Evolutionary conservation across 495 filamentous ascomycete species (phyloP).

Genomic region (Neurospora discreta): DNA sequence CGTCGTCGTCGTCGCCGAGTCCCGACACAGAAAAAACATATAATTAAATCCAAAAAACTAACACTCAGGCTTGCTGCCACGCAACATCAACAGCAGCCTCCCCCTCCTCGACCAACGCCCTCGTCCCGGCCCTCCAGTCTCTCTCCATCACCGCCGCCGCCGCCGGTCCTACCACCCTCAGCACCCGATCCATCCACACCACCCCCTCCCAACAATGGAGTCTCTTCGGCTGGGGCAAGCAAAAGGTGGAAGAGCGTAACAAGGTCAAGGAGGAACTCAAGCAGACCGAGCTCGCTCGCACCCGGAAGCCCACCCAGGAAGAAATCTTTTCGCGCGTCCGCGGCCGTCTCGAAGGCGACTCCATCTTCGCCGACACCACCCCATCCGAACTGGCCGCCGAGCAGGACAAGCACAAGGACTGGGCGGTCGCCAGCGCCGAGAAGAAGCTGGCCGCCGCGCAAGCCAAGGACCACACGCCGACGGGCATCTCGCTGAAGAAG

Average conservation of each 20-base stretch:
- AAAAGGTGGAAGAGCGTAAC: background rate
- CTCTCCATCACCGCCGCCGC: too few species aligned
- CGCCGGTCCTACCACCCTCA: too few species aligned
- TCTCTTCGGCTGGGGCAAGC: background rate
- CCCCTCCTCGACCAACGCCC: constrained; percentile 5
- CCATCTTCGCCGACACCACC: constrained; percentile 41
- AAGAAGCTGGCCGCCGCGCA: background rate
- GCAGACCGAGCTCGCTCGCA: constrained; percentile 11
- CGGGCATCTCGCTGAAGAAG: constrained; percentile 20
- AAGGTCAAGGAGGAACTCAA: constrained; percentile 5
- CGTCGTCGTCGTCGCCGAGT: background rate
- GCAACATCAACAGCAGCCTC: constrained; percentile 7
- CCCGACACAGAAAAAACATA: background rate
- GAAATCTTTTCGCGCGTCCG: constrained; percentile 16
- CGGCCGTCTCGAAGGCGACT: constrained; percentile 25
- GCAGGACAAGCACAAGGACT: constrained; percentile 9
- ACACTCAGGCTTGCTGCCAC: background rate
- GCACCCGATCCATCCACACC: constrained; percentile 19
- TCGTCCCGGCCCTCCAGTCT: constrained; percentile 15
- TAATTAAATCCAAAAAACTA: background rate
- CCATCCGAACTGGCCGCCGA: constrained; percentile 13
- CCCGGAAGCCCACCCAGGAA: constrained; percentile 10
- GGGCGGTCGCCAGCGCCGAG: background rate
- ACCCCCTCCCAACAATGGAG: constrained; percentile 22
- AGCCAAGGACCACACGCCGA: background rate